Evolutionary conservation across 139 green algal genomes (phyloP), one percentile per base, ranked within the genome.

Genomic region (Spirogloea muscicola): DNA sequence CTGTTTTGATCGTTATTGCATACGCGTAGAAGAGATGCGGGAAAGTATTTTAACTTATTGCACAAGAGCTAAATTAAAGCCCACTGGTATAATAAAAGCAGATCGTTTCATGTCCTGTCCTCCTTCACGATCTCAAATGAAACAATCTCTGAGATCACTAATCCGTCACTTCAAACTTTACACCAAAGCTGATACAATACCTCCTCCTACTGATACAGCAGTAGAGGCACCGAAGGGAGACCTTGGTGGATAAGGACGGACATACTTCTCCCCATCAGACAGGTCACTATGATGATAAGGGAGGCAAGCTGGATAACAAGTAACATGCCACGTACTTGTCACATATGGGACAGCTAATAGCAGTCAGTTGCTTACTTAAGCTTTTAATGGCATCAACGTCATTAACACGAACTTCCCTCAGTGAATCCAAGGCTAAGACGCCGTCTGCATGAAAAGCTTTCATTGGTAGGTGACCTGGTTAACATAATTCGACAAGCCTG

Each of bases 221-320:
- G 88, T 93, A 63, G 88, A 93, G 70, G 88, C 88, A 13, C 88
- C 88, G 59, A 91, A 92, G 84, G 89, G 89, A 63, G 90, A 94
- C 79, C 94, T 94, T 85, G 90, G 89, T 59, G 87, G 93, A 2
- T 95, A 90, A n/a, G n/a, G n/a, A n/a, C n/a, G n/a, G n/a, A n/a
- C n/a, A n/a, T n/a, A n/a, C n/a, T n/a, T n/a, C n/a, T n/a, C n/a
- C n/a, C n/a, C n/a, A n/a, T n/a, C n/a, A n/a, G n/a, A n/a, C n/a
- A n/a, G n/a, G n/a, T n/a, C n/a, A n/a, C n/a, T n/a, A n/a, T n/a
- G n/a, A n/a, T n/a, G n/a, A n/a, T n/a, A n/a, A n/a, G n/a, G n/a
- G n/a, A n/a, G n/a, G n/a, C n/a, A n/a, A n/a, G n/a, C n/a, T n/a
- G n/a, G n/a, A n/a, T n/a, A n/a, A n/a, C n/a, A n/a, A n/a, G n/a